Conservation (phyloP, 306 rosid species). For the Sicyos baderoa region DNA sequence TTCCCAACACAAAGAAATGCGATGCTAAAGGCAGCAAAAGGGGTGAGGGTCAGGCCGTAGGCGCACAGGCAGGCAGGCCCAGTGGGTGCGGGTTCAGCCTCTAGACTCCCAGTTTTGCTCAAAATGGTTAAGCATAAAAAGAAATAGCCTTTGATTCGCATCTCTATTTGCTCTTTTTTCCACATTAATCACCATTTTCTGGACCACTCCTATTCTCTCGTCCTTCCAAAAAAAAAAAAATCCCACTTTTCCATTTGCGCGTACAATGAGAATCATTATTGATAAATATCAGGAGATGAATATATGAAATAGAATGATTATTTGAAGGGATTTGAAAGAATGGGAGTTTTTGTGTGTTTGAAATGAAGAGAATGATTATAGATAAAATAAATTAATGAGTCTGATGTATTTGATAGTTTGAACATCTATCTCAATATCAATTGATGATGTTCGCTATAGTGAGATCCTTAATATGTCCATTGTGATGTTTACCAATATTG, state of each 20-base stretch:
- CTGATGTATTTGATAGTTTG: no score
- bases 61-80: neutral
- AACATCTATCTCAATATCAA: no score
- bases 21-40: neutral
- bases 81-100: neutral
- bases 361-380: no score
- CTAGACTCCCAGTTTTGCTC: neutral
- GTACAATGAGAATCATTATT: no score
- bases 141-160: neutral
- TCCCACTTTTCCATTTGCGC: neutral
- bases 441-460: no score
- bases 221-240: neutral
- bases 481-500: no score
- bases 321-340: no score
- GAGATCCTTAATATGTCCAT: no score
- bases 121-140: constrained; percentile 3
- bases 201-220: neutral
- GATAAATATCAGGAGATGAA: no score
- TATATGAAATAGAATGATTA: no score
- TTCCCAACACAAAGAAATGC: neutral
- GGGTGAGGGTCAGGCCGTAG: neutral
- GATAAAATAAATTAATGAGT: no score
- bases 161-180: neutral
- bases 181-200: neutral
- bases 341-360: no score